Evolutionary conservation across 1,284 basidiomycete genomes (phyloP), one percentile per base, ranked within the genome.

Genomic region (Boletus semigastroideus): DNA sequence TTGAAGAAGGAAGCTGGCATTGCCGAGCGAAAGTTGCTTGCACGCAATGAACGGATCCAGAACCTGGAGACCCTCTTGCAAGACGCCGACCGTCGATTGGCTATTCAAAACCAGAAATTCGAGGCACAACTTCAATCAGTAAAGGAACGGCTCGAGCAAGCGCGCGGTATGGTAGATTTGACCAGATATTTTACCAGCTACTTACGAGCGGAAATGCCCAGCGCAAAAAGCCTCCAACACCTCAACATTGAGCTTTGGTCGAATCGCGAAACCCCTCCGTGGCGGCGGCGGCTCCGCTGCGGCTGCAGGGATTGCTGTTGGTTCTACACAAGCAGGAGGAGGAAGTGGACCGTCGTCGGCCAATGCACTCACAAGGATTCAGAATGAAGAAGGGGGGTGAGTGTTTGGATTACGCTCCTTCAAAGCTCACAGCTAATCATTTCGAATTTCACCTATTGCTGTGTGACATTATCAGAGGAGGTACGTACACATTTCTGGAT

Each of bases 1-100:
- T 78, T 99, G 62, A 99, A 99, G 84, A 98, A 97, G 75, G 97
- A 99, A 73, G 90, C 95, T 33, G 94, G 93, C 22, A 91, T 97
- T 58, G 93, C 96, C 46, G 97, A 99, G 74, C 88, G 95, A 64
- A 98, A 98, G 74, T 76, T 99, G 36, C 79, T 96, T 59, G 93
- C 95, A 27, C 85, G 97, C 47, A 98, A 98, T 69, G 97, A 99
- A 72, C 89, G 97, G 61, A 99, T 99, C 73, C 89, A 92, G 74
- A 94, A 93, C 69, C 79, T 99, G 57, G 97, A 99, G 72, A 84
- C 87, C 9, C 76, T 97, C 42, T 79, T 98, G 20, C 91, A 92
- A 67, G 94, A 98, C 62, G 93, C 94, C 39, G 95, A 98, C 74
- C 87, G 93, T 51, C 84, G 94, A 65, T 77, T 98, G 54, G 87